Percentiles rank a stretch among this genome's conserved stretches.
These are phyloP conservation scores for Hemisphaericaspora xylanilytica DNA, from an alignment of 1,139 yeast species.

Conservation along the genomic window DNA sequence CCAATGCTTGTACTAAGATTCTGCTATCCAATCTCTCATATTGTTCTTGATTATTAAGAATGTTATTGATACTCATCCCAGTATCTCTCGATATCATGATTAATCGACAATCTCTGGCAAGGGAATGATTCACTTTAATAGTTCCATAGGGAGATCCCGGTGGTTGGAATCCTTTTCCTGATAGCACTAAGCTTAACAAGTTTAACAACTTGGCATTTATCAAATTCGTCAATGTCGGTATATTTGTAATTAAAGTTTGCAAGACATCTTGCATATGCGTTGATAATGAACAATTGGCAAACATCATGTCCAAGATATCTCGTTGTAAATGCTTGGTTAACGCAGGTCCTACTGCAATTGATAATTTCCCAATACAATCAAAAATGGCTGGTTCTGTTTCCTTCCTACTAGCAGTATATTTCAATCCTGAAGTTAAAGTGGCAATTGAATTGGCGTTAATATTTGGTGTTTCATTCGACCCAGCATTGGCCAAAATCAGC, in stretches of 20 bases:
- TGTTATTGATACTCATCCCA: slow-evolving; percentile 38
- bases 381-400: slow-evolving; percentile 87
- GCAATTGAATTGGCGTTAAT: slow-evolving; percentile 12
- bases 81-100: slow-evolving; percentile 69
- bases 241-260: slow-evolving; percentile 61
- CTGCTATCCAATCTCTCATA: slow-evolving; percentile 49
- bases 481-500: slow-evolving; percentile 44
- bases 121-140: slow-evolving; percentile 57
- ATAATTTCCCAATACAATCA: slow-evolving; percentile 83
- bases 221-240: slow-evolving; percentile 76
- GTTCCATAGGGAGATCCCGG: slow-evolving; percentile 87
- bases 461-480: slow-evolving; percentile 23
- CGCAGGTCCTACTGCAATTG: slow-evolving; percentile 93
- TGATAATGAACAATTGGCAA: slow-evolving; percentile 75
- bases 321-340: slow-evolving; percentile 83
- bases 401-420: slow-evolving; percentile 57
- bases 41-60: slow-evolving; percentile 35
- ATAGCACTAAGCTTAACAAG: slow-evolving; percentile 70
- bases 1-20: slow-evolving; percentile 63
- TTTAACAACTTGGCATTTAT: slow-evolving; percentile 73
- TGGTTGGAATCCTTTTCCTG: slow-evolving; percentile 77
- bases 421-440: slow-evolving; percentile 42
- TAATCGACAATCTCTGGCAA: slow-evolving; percentile 77
- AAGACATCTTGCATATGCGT: slow-evolving; percentile 76
- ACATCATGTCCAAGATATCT: slow-evolving; percentile 75